Evolutionary conservation across 139 green algal species (phyloP).

Genomic region (Picochlorum sp.): DNA sequence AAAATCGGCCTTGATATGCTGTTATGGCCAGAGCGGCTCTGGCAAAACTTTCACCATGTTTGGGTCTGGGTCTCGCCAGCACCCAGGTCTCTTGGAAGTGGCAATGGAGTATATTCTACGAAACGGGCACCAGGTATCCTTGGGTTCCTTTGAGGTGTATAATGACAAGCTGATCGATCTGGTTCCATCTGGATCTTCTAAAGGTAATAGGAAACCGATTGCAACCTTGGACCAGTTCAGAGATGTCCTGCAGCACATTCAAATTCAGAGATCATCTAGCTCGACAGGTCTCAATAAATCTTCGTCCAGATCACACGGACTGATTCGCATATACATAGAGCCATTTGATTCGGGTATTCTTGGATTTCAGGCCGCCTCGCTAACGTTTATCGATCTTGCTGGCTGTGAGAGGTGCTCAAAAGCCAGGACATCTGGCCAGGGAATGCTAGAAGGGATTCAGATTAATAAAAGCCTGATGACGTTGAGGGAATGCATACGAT

Average conservation of each 20-base stretch:
- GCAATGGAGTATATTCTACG: too few relatives aligned
- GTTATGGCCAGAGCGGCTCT: slow-evolving; percentile 60
- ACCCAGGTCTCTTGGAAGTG: slow-evolving; percentile 24
- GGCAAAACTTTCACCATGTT: slow-evolving; percentile 75
- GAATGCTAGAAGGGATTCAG: slow-evolving; percentile 52
- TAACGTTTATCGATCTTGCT: slow-evolving; percentile 72
- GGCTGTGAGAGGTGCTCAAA: slow-evolving; percentile 60
- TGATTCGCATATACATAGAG: slow-evolving; percentile 58
- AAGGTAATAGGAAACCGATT: slow-evolving; percentile 44
- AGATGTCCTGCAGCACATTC: neutral
- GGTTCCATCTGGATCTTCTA: slow-evolving; percentile 47
- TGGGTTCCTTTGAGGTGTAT: slow-evolving; percentile 68
- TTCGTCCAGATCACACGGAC: slow-evolving; percentile 60
- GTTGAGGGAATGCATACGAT: slow-evolving; percentile 68
- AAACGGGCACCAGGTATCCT: slow-evolving; percentile 13
- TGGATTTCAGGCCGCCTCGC: slow-evolving; percentile 33
- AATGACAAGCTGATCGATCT: slow-evolving; percentile 63
- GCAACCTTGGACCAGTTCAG: too few relatives aligned
- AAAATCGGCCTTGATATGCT: neutral
- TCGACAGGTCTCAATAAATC: slow-evolving; percentile 33
- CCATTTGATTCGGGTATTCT: slow-evolving; percentile 31
- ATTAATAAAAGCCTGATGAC: slow-evolving; percentile 76
- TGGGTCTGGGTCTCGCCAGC: slow-evolving; percentile 42
- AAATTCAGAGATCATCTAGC: slow-evolving; percentile 26
- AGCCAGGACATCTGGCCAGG: slow-evolving; percentile 41